Conservation (phyloP, 2,329 filamentous ascomycete species). For the Colletotrichum sojae region DNA sequence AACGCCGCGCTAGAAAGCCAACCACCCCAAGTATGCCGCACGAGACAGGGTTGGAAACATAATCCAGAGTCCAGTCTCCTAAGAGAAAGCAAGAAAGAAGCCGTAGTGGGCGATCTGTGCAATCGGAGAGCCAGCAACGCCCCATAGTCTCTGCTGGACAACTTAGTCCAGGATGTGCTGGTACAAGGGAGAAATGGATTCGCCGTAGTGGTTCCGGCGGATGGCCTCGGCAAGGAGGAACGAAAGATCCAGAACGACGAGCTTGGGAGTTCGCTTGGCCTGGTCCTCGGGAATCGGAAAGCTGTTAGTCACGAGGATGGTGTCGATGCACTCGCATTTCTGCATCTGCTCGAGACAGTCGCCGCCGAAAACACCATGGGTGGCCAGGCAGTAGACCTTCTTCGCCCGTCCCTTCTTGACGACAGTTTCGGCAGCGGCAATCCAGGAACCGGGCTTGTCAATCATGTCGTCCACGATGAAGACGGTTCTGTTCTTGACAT, state of each 20-base stretch:
- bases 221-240: conserved; percentile 93
- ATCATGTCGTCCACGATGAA: conserved; percentile 99
- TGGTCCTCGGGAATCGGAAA: conserved; percentile 89
- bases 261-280: conserved; percentile 80
- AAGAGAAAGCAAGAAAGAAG: conserved; percentile 29
- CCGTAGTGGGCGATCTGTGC: conserved; percentile 30
- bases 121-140: conserved; percentile 39
- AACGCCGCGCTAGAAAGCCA: conserved; percentile 53
- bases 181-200: conserved; percentile 80
- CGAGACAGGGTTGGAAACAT: conserved; percentile 19
- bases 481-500: conserved; percentile 89
- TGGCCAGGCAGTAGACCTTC: conserved; percentile 97
- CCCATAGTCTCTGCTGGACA: conserved; percentile 44
- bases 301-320: conserved; percentile 96
- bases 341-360: conserved; percentile 93
- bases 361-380: conserved; percentile 93
- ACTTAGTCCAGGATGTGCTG: conserved; percentile 72
- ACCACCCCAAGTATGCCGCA: conserved; percentile 34
- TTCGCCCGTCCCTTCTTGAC: conserved; percentile 93
- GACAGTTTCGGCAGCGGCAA: conserved; percentile 95
- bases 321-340: conserved; percentile 92
- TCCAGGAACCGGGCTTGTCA: conserved; percentile 96
- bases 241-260: conserved; percentile 91
- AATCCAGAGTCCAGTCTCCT: conserved; percentile 24
- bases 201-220: conserved; percentile 95